phyloP scores from a whole-genome alignment of 73 alveolate species.

The Halteria grandinella region DNA sequence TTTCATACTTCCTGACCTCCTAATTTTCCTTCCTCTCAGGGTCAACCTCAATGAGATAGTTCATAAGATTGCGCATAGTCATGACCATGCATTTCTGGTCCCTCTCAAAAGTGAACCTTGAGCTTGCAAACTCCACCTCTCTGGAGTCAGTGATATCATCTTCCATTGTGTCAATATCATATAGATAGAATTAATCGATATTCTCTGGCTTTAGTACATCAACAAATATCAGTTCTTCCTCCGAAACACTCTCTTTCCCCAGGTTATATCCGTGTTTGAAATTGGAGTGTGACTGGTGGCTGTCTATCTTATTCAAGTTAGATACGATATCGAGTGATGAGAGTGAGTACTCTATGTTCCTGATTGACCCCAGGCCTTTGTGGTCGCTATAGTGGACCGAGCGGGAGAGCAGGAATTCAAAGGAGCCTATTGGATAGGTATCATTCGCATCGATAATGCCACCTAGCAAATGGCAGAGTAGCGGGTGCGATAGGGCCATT shows the following conservation, averaged over 20 bases:
- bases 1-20: background rate
- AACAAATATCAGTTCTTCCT: background rate
- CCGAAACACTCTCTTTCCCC: background rate
- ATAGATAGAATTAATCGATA: background rate
- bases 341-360: constrained; percentile 13
- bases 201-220: background rate
- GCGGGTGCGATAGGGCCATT: constrained; percentile 1
- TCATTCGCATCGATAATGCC: too few species aligned
- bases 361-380: constrained; percentile 2
- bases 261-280: background rate
- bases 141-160: background rate
- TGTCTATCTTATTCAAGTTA: background rate
- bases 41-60: background rate
- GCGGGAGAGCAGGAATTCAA: constrained; percentile 2
- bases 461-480: constrained; percentile 15
- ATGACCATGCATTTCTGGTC: too few species aligned
- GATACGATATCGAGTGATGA: background rate
- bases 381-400: constrained; percentile 23
- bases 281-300: background rate
- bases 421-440: too few species aligned
- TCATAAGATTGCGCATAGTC: background rate
- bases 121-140: background rate
- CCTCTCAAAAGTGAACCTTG: too few species aligned
- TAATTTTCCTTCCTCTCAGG: background rate
- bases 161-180: constrained; percentile 12